Conservation (phyloP, 1,139 yeast species). For the Candida sojae region DNA sequence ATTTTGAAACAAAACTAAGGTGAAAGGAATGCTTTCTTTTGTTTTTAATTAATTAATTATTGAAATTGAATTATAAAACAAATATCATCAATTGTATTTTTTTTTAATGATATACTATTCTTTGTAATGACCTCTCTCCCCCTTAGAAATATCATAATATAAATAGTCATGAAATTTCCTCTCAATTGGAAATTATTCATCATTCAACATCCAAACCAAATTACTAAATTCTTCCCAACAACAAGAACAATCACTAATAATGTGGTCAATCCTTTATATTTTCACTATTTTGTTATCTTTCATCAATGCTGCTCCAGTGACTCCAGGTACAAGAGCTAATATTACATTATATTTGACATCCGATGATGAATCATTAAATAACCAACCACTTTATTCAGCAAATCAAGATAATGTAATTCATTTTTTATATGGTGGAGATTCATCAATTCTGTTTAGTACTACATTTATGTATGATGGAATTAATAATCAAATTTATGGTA, state of each 20-base stretch:
- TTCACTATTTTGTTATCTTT: neutral
- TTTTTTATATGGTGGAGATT: slow-evolving; percentile 1
- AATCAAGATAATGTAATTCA: neutral
- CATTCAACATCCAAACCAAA: neutral
- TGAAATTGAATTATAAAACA: no score
- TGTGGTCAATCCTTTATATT: neutral
- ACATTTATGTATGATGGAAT: neutral
- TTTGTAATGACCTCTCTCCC: neutral
- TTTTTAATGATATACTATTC: no score
- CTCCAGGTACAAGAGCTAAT: neutral
- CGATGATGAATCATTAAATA: neutral
- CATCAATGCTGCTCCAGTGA: neutral
- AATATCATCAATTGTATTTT: neutral
- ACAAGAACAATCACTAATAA: neutral
- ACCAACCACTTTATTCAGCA: neutral
- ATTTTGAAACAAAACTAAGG: neutral
- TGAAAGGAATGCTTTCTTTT: neutral
- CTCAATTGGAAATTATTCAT: neutral
- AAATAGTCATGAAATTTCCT: neutral
- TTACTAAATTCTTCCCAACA: neutral
- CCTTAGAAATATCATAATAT: neutral
- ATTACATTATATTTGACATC: neutral
- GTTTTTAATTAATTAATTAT: no score
- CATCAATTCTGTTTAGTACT: neutral
- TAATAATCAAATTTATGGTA: neutral